Base-by-base conservation (phyloP, 345 rosid genomes). In the Populus euphratica region DNA sequence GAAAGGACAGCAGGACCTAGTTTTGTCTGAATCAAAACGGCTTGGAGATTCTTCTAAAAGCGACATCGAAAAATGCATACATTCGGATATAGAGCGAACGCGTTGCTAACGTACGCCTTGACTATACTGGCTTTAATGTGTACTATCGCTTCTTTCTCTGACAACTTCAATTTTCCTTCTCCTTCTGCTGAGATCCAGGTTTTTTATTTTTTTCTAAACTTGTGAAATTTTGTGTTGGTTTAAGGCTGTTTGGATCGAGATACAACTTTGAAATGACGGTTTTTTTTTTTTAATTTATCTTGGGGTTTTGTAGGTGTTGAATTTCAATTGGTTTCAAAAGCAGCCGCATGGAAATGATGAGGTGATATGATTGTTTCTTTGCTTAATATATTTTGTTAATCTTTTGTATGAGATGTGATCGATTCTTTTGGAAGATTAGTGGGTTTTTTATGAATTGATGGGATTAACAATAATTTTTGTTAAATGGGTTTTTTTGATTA, bases 141-240 rank as follows among this genome's bases (percentile, higher is more conserved):
- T 81, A 93, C 91, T 74, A 85, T 92, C 73, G 88, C 91, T 13
- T 96, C 99, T 14, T 56, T 96, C 81, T 90, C 98, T 1, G 98
- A 96, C 80, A 94, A 89, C 82, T 85, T 96, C 85, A 96, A 90
- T 80, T 69, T 85, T 41, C 96, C 97, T 25, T 80, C 90, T 77
- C 94, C 98, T 1, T 81, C 98, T 66, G 91, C 91, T 64, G 84
- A 89, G 88, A 90, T 96, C 86, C 94, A 92, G 99, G 99, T 93
- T 43, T 47, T 50, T 31, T n/a, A n/a, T n/a, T n/a, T 25, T 31
- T 20, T 31, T 64, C 74, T 64, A 0, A 10, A 43, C 4, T 0
- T 43, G 47, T 10, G 47, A 43, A 43, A 13, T 43, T 43, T 54
- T 41, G 35, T 43, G 23, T 6, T 36, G 1, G 10, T 5, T 68